A percentile compares a stretch with the other conserved stretches of the same genome.
Evolutionary conservation across 495 filamentous ascomycete genomes (phyloP).

Genomic region (Neurospora tetrasperma): DNA sequence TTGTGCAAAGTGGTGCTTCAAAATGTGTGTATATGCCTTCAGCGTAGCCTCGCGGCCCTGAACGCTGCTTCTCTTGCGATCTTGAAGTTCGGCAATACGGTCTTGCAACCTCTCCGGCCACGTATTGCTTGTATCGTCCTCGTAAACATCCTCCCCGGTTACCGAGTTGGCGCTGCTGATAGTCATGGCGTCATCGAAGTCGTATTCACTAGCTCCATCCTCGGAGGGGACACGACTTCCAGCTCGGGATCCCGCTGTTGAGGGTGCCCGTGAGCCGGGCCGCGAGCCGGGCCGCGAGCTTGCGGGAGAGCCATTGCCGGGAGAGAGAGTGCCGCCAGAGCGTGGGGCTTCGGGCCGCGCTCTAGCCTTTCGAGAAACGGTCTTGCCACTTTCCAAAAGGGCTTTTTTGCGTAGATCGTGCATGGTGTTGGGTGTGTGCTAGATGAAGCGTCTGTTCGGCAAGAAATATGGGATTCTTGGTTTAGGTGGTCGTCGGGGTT

Average conservation of each 20-base stretch:
- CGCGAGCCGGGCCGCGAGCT: conserved; percentile 5
- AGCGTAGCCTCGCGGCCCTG: conserved; percentile 69
- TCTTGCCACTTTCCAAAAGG: conserved; percentile 74
- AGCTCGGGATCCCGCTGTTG: conserved; percentile 40
- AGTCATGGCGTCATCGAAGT: conserved; percentile 31
- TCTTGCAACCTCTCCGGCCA: conserved; percentile 61
- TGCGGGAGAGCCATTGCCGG: conserved; percentile 16
- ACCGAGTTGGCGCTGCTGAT: conserved; percentile 16
- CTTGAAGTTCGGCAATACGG: conserved; percentile 70
- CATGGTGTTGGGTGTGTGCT: conserved; percentile 36
- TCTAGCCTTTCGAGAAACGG: conserved; percentile 79
- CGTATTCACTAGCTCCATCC: conserved; percentile 55
- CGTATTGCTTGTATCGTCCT: conserved; percentile 36
- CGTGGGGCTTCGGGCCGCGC: conserved; percentile 57
- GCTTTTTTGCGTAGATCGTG: conserved; percentile 74
- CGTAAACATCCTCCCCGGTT: conserved; percentile 39
- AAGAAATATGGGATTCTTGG: not conserved
- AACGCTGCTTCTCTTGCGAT: conserved; percentile 77
- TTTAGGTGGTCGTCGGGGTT: conserved; percentile 9
- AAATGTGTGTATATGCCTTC: conserved; percentile 55
- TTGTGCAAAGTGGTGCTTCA: conserved; percentile 62
- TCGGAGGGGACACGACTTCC: conserved; percentile 60
- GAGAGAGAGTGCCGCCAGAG: conserved; percentile 36
- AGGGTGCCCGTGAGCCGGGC: conserved; percentile 10
- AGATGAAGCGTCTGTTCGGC: not conserved